Evolutionary conservation across 1,139 yeast genomes (phyloP), one percentile per base, ranked within the genome.

Genomic region (Magnusiomyces suaveolens): DNA sequence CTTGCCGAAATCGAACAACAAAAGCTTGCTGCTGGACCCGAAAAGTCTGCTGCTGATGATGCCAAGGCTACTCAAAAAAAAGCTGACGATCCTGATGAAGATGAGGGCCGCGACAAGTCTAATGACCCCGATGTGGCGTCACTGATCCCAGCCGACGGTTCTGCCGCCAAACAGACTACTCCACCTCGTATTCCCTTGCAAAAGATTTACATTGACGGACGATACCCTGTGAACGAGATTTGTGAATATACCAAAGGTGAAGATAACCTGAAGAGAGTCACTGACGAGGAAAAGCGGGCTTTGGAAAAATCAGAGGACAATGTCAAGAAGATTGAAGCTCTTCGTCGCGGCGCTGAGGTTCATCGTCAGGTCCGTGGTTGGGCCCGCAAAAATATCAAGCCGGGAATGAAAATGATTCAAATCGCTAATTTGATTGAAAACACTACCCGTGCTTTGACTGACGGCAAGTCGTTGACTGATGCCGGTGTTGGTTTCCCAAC

Each of bases 401-500:
- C 97, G 1, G 98, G 98, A 25, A 87, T 90, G 96, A 74, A 84
- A 29, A 85, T 89, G 82, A 84, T 81, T 38, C 96, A 89, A 59
- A 81, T 94, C 62, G 97, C 96, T 18, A 88, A 92, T 66, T 75
- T 84, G 60, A 86, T 92, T 65, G 99, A 94, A 69, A 81, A 88
- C 66, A 80, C 92, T 0, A 85, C 87, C 1, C 78, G 97, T 63
- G 79, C 82, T 2, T 81, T 85, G 62, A 79, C 92, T 18, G 83
- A 76, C 50, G 82, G 79, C 52, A 83, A 84, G 53, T 78, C 83
- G 52, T 77, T 80, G 57, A 69, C 72, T 21, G 72, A 75, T 54
- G 94, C 90, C 14, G 99, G 99, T 46, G 81, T 90, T 64, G 99
- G 97, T 1, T 92, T 92, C 76, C 99, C 99, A 48, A 89, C 97